Conservation (phyloP, 345 rosid genomes). For the Schrenkiella parvula region DNA sequence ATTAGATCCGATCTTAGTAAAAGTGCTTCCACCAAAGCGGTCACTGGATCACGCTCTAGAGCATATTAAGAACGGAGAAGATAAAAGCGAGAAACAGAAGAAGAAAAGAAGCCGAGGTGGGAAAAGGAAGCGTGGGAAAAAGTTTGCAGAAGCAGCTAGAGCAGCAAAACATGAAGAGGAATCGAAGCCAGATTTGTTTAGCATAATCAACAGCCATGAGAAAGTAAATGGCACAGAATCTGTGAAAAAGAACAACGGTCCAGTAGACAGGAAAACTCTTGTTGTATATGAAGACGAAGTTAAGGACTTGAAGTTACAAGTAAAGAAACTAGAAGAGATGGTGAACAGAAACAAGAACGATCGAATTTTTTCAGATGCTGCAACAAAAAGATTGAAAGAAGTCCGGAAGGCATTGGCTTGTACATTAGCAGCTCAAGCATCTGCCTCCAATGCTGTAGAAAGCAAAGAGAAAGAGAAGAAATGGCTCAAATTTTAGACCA, state of each 20-base stretch:
- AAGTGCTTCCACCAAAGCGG: slow-evolving; percentile 78
- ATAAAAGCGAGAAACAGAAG: slow-evolving; percentile 37
- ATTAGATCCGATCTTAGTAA: slow-evolving; percentile 71
- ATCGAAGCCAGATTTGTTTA: slow-evolving; percentile 67
- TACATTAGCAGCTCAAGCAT: slow-evolving; percentile 65
- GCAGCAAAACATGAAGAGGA: slow-evolving; percentile 59
- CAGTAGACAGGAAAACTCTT: slow-evolving; percentile 58
- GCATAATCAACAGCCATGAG: slow-evolving; percentile 54
- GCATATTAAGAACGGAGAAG: slow-evolving; percentile 40
- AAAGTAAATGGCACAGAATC: slow-evolving; percentile 34
- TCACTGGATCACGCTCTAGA: slow-evolving; percentile 74
- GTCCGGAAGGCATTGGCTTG: slow-evolving; percentile 58
- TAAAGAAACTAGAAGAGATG: slow-evolving; percentile 78
- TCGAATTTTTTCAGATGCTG: slow-evolving; percentile 69
- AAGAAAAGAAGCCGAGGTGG: slow-evolving; percentile 88
- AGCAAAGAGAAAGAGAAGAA: slow-evolving; percentile 84
- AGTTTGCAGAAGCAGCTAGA: slow-evolving; percentile 68
- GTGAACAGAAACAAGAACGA: slow-evolving; percentile 72
- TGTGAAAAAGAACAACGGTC: slow-evolving; percentile 43
- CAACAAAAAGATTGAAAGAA: slow-evolving; percentile 63
- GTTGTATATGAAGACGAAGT: slow-evolving; percentile 76
- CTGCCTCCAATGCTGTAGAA: slow-evolving; percentile 63
- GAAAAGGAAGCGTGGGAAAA: slow-evolving; percentile 77
- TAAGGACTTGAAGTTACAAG: slow-evolving; percentile 53
- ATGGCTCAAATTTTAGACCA: slow-evolving; percentile 79